Conservation (phyloP, 2,329 filamentous ascomycete species). For the Orbilia quercus region DNA sequence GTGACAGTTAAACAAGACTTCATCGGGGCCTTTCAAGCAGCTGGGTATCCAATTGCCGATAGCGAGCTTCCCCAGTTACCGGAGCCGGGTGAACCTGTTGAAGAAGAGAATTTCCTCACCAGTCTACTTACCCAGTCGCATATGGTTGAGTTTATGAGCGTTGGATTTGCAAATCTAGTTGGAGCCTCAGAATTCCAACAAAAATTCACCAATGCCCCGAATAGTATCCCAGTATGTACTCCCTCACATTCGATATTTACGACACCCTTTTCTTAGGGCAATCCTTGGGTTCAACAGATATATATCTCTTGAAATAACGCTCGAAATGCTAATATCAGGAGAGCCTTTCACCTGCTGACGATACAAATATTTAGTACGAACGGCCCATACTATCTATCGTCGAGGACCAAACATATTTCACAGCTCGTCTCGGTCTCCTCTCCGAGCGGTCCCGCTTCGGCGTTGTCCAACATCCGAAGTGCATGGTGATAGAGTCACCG, state of each 20-base stretch:
- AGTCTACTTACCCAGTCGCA: constrained; percentile 6
- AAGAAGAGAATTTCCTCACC: constrained; percentile 5
- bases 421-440: constrained; percentile 15
- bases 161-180: constrained; percentile 30
- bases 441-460: constrained; percentile 31
- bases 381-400: constrained; percentile 23
- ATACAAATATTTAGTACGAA: constrained; percentile 14
- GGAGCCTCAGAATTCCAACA: neutral
- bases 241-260: too few species aligned
- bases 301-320: neutral
- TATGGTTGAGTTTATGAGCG: constrained; percentile 44
- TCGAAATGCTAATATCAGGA: constrained; percentile 1
- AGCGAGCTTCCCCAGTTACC: constrained; percentile 24
- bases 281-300: neutral
- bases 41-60: constrained; percentile 31
- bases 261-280: neutral
- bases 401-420: constrained; percentile 38
- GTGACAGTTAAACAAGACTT: constrained; percentile 32
- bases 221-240: constrained; percentile 6
- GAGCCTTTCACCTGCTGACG: neutral
- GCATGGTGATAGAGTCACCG: constrained; percentile 21
- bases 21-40: constrained; percentile 32
- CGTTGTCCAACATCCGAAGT: constrained; percentile 33
- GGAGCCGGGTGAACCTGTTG: neutral
- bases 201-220: neutral